Evolutionary conservation across 176 grass and related monocot genomes (phyloP).

Genomic region (Carex pumila): DNA sequence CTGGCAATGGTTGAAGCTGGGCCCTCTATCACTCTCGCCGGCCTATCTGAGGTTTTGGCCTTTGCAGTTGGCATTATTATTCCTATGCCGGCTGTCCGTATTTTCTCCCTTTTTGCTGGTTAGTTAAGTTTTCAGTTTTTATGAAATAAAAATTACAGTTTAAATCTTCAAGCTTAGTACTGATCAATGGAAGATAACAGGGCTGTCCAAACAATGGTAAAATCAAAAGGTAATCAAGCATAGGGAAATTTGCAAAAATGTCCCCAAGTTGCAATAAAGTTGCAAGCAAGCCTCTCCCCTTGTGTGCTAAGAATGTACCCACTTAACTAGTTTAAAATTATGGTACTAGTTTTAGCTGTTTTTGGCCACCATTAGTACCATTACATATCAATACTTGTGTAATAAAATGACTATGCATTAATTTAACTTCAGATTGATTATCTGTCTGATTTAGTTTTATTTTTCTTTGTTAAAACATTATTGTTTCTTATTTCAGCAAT

Average conservation of each 20-base stretch:
- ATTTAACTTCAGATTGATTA: constrained; percentile 21
- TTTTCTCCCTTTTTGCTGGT: constrained; percentile 99
- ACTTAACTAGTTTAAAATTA: background rate
- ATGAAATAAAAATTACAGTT: background rate
- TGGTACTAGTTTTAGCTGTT: background rate
- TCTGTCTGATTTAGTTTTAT: constrained; percentile 6
- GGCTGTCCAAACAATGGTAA: too few species aligned
- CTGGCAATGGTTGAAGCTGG: constrained; percentile 86
- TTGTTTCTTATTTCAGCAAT: constrained; percentile 69
- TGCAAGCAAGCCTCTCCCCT: background rate
- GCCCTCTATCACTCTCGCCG: constrained; percentile 92
- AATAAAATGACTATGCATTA: background rate
- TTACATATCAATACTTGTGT: background rate
- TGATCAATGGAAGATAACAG: too few species aligned
- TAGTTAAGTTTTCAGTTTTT: constrained; percentile 28
- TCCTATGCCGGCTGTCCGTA: constrained; percentile 87
- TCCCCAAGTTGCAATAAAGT: background rate
- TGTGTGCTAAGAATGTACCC: background rate
- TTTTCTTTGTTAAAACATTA: constrained; percentile 25
- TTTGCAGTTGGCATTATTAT: constrained; percentile 89
- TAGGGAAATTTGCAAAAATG: background rate
- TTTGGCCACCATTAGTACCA: background rate
- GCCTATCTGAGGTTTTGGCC: constrained; percentile 84
- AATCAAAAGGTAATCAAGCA: background rate
- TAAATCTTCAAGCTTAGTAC: background rate